phyloP scores from a whole-genome alignment of 495 filamentous ascomycete genomes.

The Podospora conica region DNA sequence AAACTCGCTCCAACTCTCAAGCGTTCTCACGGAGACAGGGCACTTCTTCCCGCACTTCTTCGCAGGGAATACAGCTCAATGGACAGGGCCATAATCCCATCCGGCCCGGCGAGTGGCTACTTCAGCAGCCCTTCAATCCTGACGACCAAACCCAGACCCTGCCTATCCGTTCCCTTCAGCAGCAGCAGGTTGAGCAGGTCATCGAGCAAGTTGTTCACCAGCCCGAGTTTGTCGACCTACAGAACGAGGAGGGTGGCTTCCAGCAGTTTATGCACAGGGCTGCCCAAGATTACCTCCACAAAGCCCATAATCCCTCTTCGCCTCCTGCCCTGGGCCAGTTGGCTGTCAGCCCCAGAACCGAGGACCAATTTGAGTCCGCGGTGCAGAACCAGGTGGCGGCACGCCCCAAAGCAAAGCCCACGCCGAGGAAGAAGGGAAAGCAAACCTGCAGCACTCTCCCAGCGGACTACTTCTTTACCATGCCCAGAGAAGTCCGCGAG shows the following conservation, averaged over 20 bases:
- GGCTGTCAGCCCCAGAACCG: background rate
- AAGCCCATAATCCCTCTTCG: background rate
- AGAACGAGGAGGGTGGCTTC: too few species aligned
- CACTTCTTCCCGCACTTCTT: too few species aligned
- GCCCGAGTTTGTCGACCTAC: background rate
- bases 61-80: background rate
- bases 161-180: background rate
- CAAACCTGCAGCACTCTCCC: background rate
- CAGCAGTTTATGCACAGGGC: too few species aligned
- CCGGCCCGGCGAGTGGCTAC: background rate
- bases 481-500: constrained; percentile 28
- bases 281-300: background rate
- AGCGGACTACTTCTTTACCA: constrained; percentile 9
- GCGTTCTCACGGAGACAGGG: too few species aligned
- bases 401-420: background rate
- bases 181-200: background rate
- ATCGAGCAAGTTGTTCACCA: background rate
- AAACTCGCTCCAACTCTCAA: background rate
- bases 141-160: background rate
- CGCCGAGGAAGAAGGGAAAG: background rate
- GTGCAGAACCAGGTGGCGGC: background rate
- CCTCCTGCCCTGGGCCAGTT: background rate
- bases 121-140: background rate
- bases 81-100: background rate
- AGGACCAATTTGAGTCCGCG: background rate